phyloP scores from a whole-genome alignment of 345 rosid genomes.

The Hibiscus syriacus region DNA sequence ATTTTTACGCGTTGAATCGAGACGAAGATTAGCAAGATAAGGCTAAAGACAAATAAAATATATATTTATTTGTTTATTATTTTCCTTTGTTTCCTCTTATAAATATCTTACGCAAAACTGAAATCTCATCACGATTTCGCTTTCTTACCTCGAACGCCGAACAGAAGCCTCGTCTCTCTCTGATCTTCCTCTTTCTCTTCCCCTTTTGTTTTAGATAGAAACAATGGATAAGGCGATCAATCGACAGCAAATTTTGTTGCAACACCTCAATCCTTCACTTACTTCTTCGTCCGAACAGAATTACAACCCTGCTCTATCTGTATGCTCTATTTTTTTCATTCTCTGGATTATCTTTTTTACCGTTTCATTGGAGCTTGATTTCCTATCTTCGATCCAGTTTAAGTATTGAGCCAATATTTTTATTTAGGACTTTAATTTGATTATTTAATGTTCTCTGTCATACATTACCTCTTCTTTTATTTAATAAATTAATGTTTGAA shows the following conservation, averaged over 20 bases:
- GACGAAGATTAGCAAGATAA: background rate
- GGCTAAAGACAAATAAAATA: background rate
- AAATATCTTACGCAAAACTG: background rate
- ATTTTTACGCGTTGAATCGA: background rate
- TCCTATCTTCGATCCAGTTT: too few species aligned
- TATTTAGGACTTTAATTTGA: background rate
- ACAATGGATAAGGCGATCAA: constrained; percentile 83
- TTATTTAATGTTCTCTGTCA: background rate
- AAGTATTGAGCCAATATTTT: background rate
- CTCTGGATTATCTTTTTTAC: background rate
- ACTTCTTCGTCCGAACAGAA: constrained; percentile 44
- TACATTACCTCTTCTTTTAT: background rate
- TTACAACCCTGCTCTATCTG: constrained; percentile 55
- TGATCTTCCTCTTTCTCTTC: background rate
- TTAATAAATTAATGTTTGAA: background rate
- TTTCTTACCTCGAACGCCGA: background rate
- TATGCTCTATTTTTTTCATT: constrained; percentile 26
- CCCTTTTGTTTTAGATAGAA: background rate
- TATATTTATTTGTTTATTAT: background rate
- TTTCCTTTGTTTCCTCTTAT: background rate
- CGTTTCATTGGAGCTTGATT: too few species aligned
- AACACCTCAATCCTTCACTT: constrained; percentile 74
- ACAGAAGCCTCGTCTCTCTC: background rate
- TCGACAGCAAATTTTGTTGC: constrained; percentile 77
- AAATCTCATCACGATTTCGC: background rate